Evolutionary conservation across 108 stramenopile genomes (phyloP).

Genomic region (Nannochloropsis salina): DNA sequence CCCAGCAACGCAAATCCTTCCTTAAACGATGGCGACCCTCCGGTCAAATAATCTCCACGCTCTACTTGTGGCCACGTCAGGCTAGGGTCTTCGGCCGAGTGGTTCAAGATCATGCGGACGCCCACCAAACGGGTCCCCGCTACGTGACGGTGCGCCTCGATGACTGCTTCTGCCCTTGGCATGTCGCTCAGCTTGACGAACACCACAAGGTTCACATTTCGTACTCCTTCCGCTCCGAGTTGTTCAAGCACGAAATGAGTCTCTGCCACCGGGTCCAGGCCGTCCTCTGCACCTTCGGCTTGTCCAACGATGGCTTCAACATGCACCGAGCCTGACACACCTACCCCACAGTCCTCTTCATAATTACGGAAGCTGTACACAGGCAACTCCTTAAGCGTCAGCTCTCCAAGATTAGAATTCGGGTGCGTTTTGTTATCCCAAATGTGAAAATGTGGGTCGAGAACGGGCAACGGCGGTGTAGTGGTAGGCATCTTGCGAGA

Average conservation of each 20-base stretch:
- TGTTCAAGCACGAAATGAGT: background rate
- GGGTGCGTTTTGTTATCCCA: background rate
- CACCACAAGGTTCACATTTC: background rate
- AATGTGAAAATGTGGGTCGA: background rate
- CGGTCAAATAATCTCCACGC: background rate
- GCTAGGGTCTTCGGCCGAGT: background rate
- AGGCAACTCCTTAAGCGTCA: background rate
- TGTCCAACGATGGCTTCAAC: background rate
- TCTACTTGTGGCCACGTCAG: constrained; percentile 17
- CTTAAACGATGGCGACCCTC: background rate
- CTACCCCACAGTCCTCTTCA: background rate
- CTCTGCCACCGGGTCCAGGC: background rate
- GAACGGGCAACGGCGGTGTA: background rate
- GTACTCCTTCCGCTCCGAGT: background rate
- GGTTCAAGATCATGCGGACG: constrained; percentile 2
- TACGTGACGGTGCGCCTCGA: background rate
- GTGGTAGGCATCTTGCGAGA: background rate
- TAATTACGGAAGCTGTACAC: background rate
- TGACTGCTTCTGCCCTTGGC: background rate
- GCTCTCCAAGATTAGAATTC: constrained; percentile 16
- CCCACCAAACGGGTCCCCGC: background rate
- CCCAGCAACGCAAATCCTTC: constrained; percentile 1
- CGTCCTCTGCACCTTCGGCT: background rate
- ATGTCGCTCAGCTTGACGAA: background rate
- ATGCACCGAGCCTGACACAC: background rate